Evolutionary conservation across 768 basidiomycete species (phyloP).

Genomic region (Boletus insuetus): DNA sequence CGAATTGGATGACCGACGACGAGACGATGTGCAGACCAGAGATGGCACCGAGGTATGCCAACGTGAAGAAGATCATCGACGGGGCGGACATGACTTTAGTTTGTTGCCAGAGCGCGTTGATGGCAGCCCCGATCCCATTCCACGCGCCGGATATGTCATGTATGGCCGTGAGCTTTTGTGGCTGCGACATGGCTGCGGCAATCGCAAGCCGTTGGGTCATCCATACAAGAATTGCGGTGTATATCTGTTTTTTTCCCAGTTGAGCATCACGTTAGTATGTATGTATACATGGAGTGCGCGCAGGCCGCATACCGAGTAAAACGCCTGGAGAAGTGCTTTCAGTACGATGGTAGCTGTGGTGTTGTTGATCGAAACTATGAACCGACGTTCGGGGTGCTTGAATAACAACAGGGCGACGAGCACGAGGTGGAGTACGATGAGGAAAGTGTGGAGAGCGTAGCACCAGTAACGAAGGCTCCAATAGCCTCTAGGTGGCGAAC

Average conservation of each 20-base stretch:
- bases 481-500: too few species aligned
- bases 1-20: background rate
- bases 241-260: slow-evolving; percentile 6
- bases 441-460: background rate
- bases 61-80: background rate
- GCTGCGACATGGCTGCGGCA: background rate
- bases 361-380: background rate
- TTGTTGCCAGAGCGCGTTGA: slow-evolving; percentile 19
- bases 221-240: slow-evolving; percentile 3
- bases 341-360: background rate
- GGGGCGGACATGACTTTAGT: slow-evolving; percentile 10
- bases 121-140: slow-evolving; percentile 23
- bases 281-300: too few species aligned
- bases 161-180: slow-evolving; percentile 15
- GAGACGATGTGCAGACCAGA: slow-evolving; percentile 17
- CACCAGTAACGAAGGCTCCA: background rate
- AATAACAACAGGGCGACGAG: background rate
- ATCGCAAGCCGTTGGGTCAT: slow-evolving; percentile 14
- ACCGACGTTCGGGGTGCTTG: background rate
- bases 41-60: slow-evolving; percentile 1
- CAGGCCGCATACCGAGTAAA: background rate
- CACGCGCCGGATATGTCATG: slow-evolving; percentile 22
- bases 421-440: background rate
- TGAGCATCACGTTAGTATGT: background rate
- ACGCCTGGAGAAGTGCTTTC: background rate